phyloP scores from a whole-genome alignment of 257 asterid species.

The Buddleja alternifolia region DNA sequence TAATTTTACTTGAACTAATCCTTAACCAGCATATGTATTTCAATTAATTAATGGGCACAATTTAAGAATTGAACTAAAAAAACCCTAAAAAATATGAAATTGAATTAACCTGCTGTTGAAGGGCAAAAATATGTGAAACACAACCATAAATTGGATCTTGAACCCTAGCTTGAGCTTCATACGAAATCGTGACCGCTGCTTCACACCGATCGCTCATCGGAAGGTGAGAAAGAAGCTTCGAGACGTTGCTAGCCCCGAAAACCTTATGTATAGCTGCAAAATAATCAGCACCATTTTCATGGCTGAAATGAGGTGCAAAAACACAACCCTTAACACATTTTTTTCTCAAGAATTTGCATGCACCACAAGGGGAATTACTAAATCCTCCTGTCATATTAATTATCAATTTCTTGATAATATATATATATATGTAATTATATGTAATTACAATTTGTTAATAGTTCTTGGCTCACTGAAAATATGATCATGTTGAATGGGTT shows the following conservation, averaged over 20 bases:
- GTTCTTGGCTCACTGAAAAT: slow-evolving; percentile 12
- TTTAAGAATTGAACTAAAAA: background rate
- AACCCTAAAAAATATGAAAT: background rate
- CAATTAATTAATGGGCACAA: no score
- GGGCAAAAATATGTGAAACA: slow-evolving; percentile 44
- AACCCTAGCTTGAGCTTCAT: slow-evolving; percentile 53
- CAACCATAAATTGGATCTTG: slow-evolving; percentile 52
- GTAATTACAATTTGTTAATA: background rate
- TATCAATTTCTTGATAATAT: slow-evolving; percentile 7
- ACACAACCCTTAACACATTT: slow-evolving; percentile 46
- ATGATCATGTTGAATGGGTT: slow-evolving; percentile 25
- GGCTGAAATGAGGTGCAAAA: slow-evolving; percentile 45
- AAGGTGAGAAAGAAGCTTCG: slow-evolving; percentile 40
- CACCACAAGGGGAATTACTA: slow-evolving; percentile 55
- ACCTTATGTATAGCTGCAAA: slow-evolving; percentile 39
- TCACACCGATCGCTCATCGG: slow-evolving; percentile 42
- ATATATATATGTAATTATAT: no score
- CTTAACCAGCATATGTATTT: no score
- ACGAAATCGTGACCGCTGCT: slow-evolving; percentile 42
- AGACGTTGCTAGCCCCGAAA: slow-evolving; percentile 38
- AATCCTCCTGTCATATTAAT: slow-evolving; percentile 48
- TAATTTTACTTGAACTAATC: no score
- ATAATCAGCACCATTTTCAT: slow-evolving; percentile 42
- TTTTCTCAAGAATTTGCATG: slow-evolving; percentile 46
- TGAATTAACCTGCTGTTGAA: slow-evolving; percentile 30